Percentiles rank a stretch among this genome's conserved stretches.
These are phyloP conservation scores for Boletus smithii DNA, from an alignment of 1,284 basidiomycete species.

Conservation along the genomic window DNA sequence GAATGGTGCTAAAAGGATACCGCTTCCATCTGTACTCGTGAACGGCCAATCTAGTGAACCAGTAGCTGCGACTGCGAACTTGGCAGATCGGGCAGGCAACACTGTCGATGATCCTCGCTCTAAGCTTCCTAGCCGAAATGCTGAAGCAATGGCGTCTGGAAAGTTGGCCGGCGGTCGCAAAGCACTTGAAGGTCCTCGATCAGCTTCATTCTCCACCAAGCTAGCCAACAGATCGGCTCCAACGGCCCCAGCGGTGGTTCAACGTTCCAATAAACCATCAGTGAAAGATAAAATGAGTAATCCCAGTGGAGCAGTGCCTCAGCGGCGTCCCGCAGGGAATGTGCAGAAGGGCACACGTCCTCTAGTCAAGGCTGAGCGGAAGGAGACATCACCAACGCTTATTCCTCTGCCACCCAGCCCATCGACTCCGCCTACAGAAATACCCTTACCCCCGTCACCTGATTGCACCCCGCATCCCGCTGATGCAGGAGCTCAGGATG, in stretches of 20 bases:
- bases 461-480: conserved; percentile 1
- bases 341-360: conserved; percentile 14
- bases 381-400: conserved; percentile 19
- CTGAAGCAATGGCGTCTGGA: background rate
- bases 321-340: conserved; percentile 10
- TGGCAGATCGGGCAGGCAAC: background rate
- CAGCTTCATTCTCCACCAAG: conserved; percentile 12
- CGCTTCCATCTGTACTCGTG: conserved; percentile 25
- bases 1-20: conserved; percentile 38
- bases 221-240: background rate
- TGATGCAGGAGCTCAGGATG: conserved; percentile 4
- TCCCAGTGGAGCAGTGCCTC: background rate
- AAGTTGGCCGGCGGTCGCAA: conserved; percentile 11
- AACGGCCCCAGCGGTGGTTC: background rate
- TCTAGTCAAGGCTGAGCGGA: conserved; percentile 13
- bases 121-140: conserved; percentile 14
- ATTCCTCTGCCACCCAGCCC: conserved; percentile 35
- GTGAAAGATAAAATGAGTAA: conserved; percentile 14
- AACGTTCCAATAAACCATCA: conserved; percentile 15
- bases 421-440: conserved; percentile 17
- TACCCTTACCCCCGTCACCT: conserved; percentile 33
- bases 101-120: conserved; percentile 6
- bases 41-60: conserved; percentile 6
- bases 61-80: background rate
- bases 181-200: conserved; percentile 7